phyloP scores from a whole-genome alignment of 1,284 basidiomycete species.

The Sutorius eximius region DNA sequence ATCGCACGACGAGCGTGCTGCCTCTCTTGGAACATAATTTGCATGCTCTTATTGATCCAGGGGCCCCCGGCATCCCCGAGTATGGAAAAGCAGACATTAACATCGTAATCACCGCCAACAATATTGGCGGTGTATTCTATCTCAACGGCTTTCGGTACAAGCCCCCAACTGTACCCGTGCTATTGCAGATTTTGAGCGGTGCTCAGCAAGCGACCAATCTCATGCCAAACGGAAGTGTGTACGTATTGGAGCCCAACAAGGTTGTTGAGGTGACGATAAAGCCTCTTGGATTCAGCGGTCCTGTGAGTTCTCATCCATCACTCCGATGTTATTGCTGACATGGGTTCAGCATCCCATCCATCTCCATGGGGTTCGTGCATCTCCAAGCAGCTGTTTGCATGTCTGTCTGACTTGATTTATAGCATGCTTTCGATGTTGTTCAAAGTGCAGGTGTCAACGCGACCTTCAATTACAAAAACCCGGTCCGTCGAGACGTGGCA shows the following conservation, averaged over 20 bases:
- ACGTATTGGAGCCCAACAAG: conserved; percentile 32
- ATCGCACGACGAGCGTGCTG: conserved; percentile 22
- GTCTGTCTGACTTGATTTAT: conserved; percentile 10
- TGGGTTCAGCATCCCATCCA: conserved; percentile 38
- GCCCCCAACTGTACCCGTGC: conserved; percentile 35
- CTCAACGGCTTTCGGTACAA: conserved; percentile 26
- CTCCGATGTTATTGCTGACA: conserved; percentile 2
- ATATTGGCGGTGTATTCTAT: conserved; percentile 15
- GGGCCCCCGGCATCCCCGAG: conserved; percentile 31
- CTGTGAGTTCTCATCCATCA: conserved; percentile 14
- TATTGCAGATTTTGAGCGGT: conserved; percentile 41
- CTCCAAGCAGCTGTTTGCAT: neutral
- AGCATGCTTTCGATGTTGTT: conserved; percentile 39
- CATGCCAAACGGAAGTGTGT: conserved; percentile 33
- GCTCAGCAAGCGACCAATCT: conserved; percentile 26
- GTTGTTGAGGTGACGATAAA: conserved; percentile 37
- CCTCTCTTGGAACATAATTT: conserved; percentile 36
- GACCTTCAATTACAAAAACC: conserved; percentile 41
- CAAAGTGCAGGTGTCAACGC: conserved; percentile 26
- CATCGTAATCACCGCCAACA: conserved; percentile 22
- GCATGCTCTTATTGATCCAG: conserved; percentile 36
- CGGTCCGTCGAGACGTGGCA: conserved; percentile 38
- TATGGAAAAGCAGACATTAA: conserved; percentile 35
- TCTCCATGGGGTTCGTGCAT: conserved; percentile 42
- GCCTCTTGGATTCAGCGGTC: conserved; percentile 12